Conservation (phyloP, 1,139 yeast genomes). For the Zhuliangozyma blackwelliae region DNA sequence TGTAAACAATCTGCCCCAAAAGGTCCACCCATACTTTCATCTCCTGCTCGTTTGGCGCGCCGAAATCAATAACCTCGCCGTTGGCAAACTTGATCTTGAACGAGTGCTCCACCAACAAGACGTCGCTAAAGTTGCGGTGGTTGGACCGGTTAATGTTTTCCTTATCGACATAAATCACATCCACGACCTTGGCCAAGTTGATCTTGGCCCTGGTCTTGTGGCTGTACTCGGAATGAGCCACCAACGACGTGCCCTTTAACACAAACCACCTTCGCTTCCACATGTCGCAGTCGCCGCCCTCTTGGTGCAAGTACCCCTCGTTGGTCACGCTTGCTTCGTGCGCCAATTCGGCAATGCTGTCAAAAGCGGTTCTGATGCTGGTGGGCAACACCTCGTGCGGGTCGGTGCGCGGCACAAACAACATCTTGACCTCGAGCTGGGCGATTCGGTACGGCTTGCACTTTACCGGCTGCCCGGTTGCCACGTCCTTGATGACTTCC, state of each 20-base stretch:
- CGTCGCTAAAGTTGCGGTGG: conserved; percentile 60
- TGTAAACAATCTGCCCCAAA: conserved; percentile 50
- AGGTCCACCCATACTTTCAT: conserved; percentile 53
- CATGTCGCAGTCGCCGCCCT: conserved; percentile 69
- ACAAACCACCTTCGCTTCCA: conserved; percentile 64
- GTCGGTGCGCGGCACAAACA: conserved; percentile 62
- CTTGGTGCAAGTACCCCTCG: conserved; percentile 70
- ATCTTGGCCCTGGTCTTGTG: conserved; percentile 64
- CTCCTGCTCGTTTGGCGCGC: conserved; percentile 57
- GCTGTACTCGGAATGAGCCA: conserved; percentile 62
- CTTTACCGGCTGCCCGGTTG: conserved; percentile 13
- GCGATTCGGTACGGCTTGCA: conserved; percentile 63
- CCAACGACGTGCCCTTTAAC: conserved; percentile 54
- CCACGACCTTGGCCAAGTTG: conserved; percentile 58
- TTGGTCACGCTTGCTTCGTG: conserved; percentile 32
- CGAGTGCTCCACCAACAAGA: conserved; percentile 56
- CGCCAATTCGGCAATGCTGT: conserved; percentile 44
- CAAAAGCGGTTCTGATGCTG: conserved; percentile 56
- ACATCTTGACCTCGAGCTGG: conserved; percentile 64
- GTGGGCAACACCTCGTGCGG: conserved; percentile 59
- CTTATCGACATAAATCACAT: conserved; percentile 48
- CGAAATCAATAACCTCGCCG: conserved; percentile 67
- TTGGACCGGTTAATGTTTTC: conserved; percentile 30
- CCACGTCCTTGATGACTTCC: conserved; percentile 37
- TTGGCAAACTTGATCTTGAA: conserved; percentile 62